Conservation (phyloP, 257 asterid species). For the Asclepias syriaca region DNA sequence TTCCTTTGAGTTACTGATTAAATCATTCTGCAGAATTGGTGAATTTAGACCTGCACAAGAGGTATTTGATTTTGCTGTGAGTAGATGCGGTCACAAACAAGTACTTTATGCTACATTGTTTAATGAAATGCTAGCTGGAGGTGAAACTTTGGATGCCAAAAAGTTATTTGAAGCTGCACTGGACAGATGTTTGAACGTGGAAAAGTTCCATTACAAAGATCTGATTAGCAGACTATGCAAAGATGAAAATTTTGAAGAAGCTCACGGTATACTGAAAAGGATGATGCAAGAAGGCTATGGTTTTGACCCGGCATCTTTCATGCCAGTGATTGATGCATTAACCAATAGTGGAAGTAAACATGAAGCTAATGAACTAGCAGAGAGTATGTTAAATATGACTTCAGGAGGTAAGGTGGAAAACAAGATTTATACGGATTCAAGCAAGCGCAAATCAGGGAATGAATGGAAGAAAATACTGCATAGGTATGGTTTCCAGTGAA, state of each 20-base stretch:
- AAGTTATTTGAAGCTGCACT: slow-evolving; percentile 63
- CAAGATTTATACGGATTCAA: slow-evolving; percentile 31
- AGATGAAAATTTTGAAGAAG: slow-evolving; percentile 50
- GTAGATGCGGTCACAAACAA: slow-evolving; percentile 60
- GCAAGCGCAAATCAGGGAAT: slow-evolving; percentile 34
- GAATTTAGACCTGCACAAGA: slow-evolving; percentile 91
- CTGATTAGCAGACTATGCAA: slow-evolving; percentile 51
- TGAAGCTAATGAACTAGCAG: slow-evolving; percentile 67
- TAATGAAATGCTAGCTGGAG: slow-evolving; percentile 72
- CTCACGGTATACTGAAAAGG: slow-evolving; percentile 49
- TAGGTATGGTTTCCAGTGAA: slow-evolving; percentile 39
- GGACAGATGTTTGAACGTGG: slow-evolving; percentile 50
- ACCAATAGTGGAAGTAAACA: slow-evolving; percentile 50
- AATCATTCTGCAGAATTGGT: slow-evolving; percentile 72
- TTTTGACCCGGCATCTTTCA: slow-evolving; percentile 74
- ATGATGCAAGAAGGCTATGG: slow-evolving; percentile 59
- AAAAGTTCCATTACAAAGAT: slow-evolving; percentile 55
- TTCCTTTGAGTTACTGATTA: slow-evolving; percentile 60
- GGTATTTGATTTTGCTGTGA: slow-evolving; percentile 52
- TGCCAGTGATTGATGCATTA: slow-evolving; percentile 80
- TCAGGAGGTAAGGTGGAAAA: slow-evolving; percentile 37
- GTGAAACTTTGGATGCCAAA: slow-evolving; percentile 67
- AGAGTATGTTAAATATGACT: slow-evolving; percentile 66
- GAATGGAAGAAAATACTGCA: slow-evolving; percentile 69
- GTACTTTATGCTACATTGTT: slow-evolving; percentile 59